Evolutionary conservation across 176 grass and related monocot species (phyloP), one percentile per base, ranked within the genome.

Genomic region (Carex kokanica): DNA sequence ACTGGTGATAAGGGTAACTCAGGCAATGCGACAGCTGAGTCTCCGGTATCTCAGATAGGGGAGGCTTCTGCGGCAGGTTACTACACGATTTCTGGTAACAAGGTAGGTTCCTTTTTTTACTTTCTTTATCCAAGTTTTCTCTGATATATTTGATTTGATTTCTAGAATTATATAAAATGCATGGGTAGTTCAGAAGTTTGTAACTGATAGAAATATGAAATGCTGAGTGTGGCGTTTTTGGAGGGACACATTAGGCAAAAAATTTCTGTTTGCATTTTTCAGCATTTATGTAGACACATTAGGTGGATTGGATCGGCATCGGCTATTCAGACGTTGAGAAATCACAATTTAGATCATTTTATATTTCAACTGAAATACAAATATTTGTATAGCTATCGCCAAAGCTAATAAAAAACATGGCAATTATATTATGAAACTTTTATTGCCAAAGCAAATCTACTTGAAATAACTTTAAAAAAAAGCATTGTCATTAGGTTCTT

Each of bases 21-120:
- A 3, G 14, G 83, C 1, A 10, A 81, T 40, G 23, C 9, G 2
- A 72, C 15, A 81, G 47, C 24, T 29, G 87, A 88, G 74, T 88
- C 89, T 15, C 89, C 94, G 57, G 78, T 56, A 43, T 73, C 67
- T 5, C 20, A 62, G 1, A 80, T 67, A 12, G 83, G 83, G 11
- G 85, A 54, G 0, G 86, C 25, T 32, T 88, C 88, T 8, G 83
- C 91, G 17, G 86, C 90, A 2, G 87, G 89, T 4, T 90, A 55
- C 84, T 91, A 91, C 81, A 86, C 91, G 15, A 67, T 91, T 77
- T 97, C 94, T 14, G 81, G 85, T 1, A 86, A 89, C 12, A 81
- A 72, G 14, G 67, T 85, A 49, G 55, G 24, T 18, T 55, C 25
- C 11, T 17, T 79, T 78, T 38, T 38, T 38, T 58, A 58, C 15